Evolutionary conservation across 1,284 basidiomycete species (phyloP).

Genomic region (Heterobasidion occidentale): DNA sequence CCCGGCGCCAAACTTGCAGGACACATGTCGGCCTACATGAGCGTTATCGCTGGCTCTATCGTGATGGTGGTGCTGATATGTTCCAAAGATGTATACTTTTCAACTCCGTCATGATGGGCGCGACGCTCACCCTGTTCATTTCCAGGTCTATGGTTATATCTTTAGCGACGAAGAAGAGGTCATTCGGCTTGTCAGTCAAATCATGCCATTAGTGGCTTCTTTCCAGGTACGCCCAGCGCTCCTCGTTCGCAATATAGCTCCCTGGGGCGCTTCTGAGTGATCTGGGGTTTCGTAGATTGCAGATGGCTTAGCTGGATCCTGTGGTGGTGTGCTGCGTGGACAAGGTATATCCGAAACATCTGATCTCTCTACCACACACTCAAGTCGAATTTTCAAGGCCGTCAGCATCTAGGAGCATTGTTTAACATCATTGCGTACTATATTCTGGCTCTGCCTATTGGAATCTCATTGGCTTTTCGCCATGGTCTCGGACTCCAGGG

Average conservation of each 20-base stretch:
- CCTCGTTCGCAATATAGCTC: background rate
- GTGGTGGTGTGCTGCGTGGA: slow-evolving; percentile 63
- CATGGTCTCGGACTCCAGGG: slow-evolving; percentile 49
- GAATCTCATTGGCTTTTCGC: slow-evolving; percentile 59
- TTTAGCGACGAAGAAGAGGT: slow-evolving; percentile 64
- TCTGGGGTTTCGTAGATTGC: slow-evolving; percentile 29
- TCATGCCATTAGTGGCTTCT: slow-evolving; percentile 75
- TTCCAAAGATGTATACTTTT: slow-evolving; percentile 39
- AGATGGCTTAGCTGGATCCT: slow-evolving; percentile 67
- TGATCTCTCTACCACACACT: background rate
- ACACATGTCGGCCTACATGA: slow-evolving; percentile 55
- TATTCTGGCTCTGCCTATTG: slow-evolving; percentile 62
- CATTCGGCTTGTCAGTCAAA: slow-evolving; percentile 51
- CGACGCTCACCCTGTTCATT: background rate
- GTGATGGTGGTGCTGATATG: slow-evolving; percentile 49
- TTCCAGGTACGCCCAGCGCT: slow-evolving; percentile 47
- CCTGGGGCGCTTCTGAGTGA: background rate
- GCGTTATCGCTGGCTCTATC: slow-evolving; percentile 47
- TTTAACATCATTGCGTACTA: slow-evolving; percentile 78
- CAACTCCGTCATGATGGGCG: background rate
- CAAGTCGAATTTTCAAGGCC: slow-evolving; percentile 32
- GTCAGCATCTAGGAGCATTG: slow-evolving; percentile 66
- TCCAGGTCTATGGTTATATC: slow-evolving; percentile 54
- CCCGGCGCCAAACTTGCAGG: slow-evolving; percentile 49
- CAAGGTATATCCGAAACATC: slow-evolving; percentile 35